Conservation (phyloP, 2,329 filamentous ascomycete genomes). For the Arthrobotrys megalospora region DNA sequence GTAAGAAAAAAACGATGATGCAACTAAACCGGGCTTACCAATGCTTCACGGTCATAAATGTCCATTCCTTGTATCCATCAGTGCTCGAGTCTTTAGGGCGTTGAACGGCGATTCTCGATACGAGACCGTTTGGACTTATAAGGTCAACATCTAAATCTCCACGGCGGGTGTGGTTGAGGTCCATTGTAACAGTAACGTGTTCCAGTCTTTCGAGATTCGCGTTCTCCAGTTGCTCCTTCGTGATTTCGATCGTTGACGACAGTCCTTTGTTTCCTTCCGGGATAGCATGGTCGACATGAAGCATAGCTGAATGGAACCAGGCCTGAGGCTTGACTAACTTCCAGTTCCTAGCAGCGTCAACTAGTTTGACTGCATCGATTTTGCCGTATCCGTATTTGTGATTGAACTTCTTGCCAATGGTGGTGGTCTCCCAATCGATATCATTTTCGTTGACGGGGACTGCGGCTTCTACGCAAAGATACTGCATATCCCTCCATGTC, state of each 20-base stretch:
- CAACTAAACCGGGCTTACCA: conserved; percentile 75
- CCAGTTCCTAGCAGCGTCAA: conserved; percentile 88
- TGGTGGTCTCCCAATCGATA: conserved; percentile 85
- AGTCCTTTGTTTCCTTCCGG: conserved; percentile 88
- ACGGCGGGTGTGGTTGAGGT: conserved; percentile 86
- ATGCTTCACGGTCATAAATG: conserved; percentile 98
- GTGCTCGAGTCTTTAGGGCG: conserved; percentile 78
- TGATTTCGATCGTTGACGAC: conserved; percentile 85
- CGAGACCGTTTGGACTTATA: conserved; percentile 83
- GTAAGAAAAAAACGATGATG: neutral
- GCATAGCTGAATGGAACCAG: conserved; percentile 94
- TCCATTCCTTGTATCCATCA: conserved; percentile 91
- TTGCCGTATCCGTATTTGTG: conserved; percentile 98
- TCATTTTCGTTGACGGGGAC: conserved; percentile 81
- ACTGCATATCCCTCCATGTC: conserved; percentile 94
- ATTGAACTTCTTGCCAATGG: conserved; percentile 87
- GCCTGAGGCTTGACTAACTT: conserved; percentile 92
- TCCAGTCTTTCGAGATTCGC: conserved; percentile 90
- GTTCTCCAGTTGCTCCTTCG: conserved; percentile 81
- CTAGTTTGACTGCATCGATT: conserved; percentile 86
- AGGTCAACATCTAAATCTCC: conserved; percentile 95
- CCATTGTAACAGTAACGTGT: conserved; percentile 98
- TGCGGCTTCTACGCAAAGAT: conserved; percentile 87
- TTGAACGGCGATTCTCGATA: conserved; percentile 85
- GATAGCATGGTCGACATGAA: conserved; percentile 87